Percentiles rank a stretch among this genome's conserved stretches.
phyloP scores from a whole-genome alignment of 441 rosid species.

The Kokia cookei region DNA sequence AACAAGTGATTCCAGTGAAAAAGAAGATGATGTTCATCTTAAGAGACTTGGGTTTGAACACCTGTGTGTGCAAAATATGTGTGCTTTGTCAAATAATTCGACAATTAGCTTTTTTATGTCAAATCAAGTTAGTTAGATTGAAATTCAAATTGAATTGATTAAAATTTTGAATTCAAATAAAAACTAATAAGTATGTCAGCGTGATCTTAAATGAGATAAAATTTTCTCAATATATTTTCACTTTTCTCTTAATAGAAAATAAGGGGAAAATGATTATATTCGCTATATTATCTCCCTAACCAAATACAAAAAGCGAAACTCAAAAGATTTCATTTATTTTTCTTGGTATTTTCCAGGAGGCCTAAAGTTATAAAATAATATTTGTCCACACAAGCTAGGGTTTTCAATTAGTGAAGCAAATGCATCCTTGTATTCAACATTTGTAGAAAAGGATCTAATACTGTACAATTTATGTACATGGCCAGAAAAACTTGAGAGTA shows the following conservation, averaged over 20 bases:
- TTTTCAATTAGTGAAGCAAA: not conserved
- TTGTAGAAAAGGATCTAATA: not conserved
- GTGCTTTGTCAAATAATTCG: no score
- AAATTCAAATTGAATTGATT: no score
- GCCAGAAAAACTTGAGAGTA: not conserved
- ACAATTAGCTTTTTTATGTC: no score
- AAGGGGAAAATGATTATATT: not conserved
- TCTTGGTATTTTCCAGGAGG: not conserved
- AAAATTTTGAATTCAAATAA: no score
- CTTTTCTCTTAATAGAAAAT: not conserved
- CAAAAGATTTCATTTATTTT: not conserved
- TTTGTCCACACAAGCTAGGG: not conserved
- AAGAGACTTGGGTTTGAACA: no score
- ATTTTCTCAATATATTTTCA: not conserved
- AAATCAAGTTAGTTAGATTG: no score
- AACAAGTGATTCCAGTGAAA: no score
- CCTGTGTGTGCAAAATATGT: no score
- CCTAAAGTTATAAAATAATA: not conserved
- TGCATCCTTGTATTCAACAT: not conserved
- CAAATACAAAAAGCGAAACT: not conserved
- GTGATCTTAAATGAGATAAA: not conserved
- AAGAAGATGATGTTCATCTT: no score
- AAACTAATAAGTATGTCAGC: no score
- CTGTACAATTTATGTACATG: conserved; percentile 2
- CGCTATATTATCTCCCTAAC: not conserved